Base-by-base conservation (phyloP, 345 rosid genomes). In the Linum usitatissimum region DNA sequence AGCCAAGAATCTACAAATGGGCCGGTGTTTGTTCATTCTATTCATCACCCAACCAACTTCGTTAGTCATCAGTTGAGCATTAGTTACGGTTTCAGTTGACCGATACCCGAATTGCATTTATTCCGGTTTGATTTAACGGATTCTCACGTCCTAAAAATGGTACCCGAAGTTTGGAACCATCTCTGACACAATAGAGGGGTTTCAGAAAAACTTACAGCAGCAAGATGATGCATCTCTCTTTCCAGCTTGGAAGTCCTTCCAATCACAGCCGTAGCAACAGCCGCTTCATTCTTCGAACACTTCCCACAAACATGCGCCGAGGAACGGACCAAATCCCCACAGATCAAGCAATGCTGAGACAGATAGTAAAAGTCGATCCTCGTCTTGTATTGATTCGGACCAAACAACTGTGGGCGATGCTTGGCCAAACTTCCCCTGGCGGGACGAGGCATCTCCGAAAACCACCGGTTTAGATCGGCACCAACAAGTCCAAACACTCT, bases 401-500 rank as follows among this genome's bases (percentile, higher is more conserved):
- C 71, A 68, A 68, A 65, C 2, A 72, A 59, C 51, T 36, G 76
- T 4, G 38, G 38, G 6, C 38, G 77, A 31, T 80, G 81, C 71
- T 89, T 91, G 19, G 83, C 78, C 59, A 80, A 67, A 57, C 80
- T 70, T 64, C 81, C 86, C 80, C 94, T 78, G 23, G 69, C 77
- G 57, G 86, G 85, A 9, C 97, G 94, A 4, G 97, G 94, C 96
- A 87, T 87, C 81, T 90, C 91, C 19, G 66, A 42, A 76, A 89
- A 90, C 99, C 99, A 93, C 66, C 64, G 78, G 74, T 77, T 84
- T 60, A 93, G 76, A 59, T 90, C 88, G 23, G 83, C 94, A 59
- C 94, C 94, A 65, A 93, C 80, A 42, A 90, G 88, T 71, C 97
- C 97, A 73, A 90, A 92, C 15, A 84, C 86, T 60, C 97, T 75